Conservation (phyloP, 2,329 filamentous ascomycete genomes). For the Waltergamsia citrina region DNA sequence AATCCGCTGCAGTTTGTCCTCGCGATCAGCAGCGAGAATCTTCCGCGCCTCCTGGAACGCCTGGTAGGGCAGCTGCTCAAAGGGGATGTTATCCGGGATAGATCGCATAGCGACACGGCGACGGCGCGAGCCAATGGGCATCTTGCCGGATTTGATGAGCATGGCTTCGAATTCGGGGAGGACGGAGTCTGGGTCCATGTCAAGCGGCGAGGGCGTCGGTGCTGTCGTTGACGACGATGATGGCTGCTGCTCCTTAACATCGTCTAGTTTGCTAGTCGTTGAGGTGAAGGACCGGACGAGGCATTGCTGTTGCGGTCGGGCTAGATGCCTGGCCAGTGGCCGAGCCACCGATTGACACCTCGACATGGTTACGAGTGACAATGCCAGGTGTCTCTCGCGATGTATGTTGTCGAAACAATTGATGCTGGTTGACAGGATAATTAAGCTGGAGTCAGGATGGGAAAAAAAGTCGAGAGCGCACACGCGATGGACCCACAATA, state of each 20-base stretch:
- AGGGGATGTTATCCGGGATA: slow-evolving; percentile 54
- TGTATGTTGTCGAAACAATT: background rate
- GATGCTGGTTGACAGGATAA: background rate
- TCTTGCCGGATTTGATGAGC: slow-evolving; percentile 58
- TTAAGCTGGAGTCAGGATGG: background rate
- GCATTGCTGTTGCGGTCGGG: slow-evolving; percentile 20
- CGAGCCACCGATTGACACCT: slow-evolving; percentile 48
- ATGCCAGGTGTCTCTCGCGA: background rate
- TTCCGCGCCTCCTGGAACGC: slow-evolving; percentile 94
- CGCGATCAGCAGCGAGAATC: slow-evolving; percentile 68
- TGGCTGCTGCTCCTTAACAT: slow-evolving; percentile 11
- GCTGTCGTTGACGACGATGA: slow-evolving; percentile 8
- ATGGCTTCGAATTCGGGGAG: slow-evolving; percentile 48
- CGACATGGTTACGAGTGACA: slow-evolving; percentile 35
- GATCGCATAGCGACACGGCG: slow-evolving; percentile 64
- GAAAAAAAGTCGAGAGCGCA: slow-evolving; percentile 17
- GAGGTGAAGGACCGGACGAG: slow-evolving; percentile 24
- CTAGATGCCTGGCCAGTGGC: slow-evolving; percentile 42
- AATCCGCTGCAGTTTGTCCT: slow-evolving; percentile 72
- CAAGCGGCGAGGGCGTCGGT: slow-evolving; percentile 12
- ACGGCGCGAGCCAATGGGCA: slow-evolving; percentile 75
- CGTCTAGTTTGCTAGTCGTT: slow-evolving; percentile 19
- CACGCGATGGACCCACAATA: slow-evolving; percentile 16
- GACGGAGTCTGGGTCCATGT: slow-evolving; percentile 60
- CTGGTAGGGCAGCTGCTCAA: slow-evolving; percentile 92